Base-by-base conservation (phyloP, 1,284 basidiomycete species). In the Violaceomyces palustris region DNA sequence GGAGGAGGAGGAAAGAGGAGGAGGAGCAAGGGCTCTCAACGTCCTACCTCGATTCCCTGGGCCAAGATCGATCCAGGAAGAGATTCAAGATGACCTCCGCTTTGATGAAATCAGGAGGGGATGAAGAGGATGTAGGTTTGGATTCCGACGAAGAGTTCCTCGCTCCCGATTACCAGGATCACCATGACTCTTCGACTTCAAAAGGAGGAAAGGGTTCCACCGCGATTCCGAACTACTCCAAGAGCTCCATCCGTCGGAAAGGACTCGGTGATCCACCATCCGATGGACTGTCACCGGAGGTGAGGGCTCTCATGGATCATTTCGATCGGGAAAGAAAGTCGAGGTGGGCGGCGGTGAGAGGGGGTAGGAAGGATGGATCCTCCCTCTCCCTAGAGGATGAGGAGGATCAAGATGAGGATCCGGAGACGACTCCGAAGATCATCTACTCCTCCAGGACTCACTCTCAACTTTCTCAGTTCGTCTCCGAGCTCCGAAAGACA, bases 381-480 rank as follows among this genome's bases (percentile, higher is more conserved):
- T n/a, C n/a, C n/a, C n/a, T n/a, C n/a, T n/a, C n/a, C n/a, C n/a
- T n/a, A n/a, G n/a, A n/a, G n/a, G n/a, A n/a, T n/a, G 74, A 74
- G 18, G 72, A 75, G 6, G 58, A 56, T 15, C 46, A 56, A 23
- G 47, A 60, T 14, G 52, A 53, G 11, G 50, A 59, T 28, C 39
- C 64, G 78, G 79, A 61, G 29, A 64, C 61, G 9, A 51, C 44
- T 14, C 72, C 69, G 17, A 59, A 72, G 23, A 84, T 98, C 43
- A 92, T 85, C 71, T 96, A 92, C 71, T 87, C 90, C 0, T 96
- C 92, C 0, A 80, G 94, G 23, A 98, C 93, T 0, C 93, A 98
- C 74, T 90, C 88, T 2, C 93, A 98, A 69, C 81, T 98, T 3
- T 81, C 88, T 1, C 93, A 98, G 72, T 81, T 97, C 11, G 79